Evolutionary conservation across 2,329 filamentous ascomycete species (phyloP), one percentile per base, ranked within the genome.

Genomic region (Grosmannia serpens): DNA sequence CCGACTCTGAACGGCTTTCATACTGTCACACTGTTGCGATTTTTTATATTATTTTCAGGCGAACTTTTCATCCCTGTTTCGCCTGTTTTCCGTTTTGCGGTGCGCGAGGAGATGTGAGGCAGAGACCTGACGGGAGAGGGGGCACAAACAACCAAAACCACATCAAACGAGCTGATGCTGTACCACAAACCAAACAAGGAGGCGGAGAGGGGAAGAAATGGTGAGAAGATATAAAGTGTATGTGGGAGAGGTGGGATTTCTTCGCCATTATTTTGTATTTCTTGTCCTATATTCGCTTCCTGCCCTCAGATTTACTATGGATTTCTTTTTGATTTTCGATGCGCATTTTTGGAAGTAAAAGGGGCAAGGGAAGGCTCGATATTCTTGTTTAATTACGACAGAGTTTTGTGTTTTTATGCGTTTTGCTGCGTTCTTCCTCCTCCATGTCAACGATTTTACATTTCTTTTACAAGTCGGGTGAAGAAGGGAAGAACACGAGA

Each of bases 381-480:
- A 52, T 57, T 60, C 51, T 58, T 62, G 58, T 60, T 61, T 62
- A 58, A 61, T 61, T 53, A 62, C 59, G 47, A 56, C 46, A 29
- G 47, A 55, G 22, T 53, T 53, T 44, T n/a, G 47, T 52, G 26
- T 50, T 22, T 10, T 15, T 26, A 11, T n/a, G n/a, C 38, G 50
- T 46, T 24, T 27, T 22, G 26, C 8, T 41, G 22, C 29, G 29
- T 41, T 22, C 27, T 51, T 13, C 20, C 10, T 26, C 26, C 22
- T 46, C 20, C 10, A 27, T 41, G n/a, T 56, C 26, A 20, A 47
- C 33, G 29, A 33, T 27, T 29, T 47, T 20, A 13, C 35, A 38
- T 38, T 35, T 56, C 11, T 38, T 35, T 56, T 20, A 17, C 15
- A 27, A 35, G 27, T 10, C 17, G 22, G 49, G 26, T 29, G 50